Base-by-base conservation (phyloP, 2,329 filamentous ascomycete genomes). In the Venturiaceae sp. region DNA sequence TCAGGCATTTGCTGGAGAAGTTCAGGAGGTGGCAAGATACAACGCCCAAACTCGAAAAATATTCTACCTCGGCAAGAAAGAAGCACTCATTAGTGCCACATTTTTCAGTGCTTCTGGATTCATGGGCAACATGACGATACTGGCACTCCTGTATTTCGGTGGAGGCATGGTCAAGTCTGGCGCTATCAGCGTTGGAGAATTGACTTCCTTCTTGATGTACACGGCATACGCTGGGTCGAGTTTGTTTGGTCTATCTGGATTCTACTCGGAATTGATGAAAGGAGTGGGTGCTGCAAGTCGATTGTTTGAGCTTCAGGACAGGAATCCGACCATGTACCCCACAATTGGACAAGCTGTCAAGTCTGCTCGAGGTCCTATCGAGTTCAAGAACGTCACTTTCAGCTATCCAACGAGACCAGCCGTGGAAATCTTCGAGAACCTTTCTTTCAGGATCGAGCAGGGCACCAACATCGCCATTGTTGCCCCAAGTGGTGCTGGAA, bases 181-280 rank as follows among this genome's bases (percentile, higher is more conserved):
- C 1, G 79, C 85, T 44, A 94, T 99, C 76, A 90, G 84, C 7
- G 85, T 97, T 53, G 94, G 94, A 65, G 92, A 99, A 64, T 75
- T 99, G 46, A 95, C 94, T 1, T 95, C 91, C 0, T 99, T 99
- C 74, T 82, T 99, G 76, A 97, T 99, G 92, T 99, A 97, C 72
- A 95, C 92, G 3, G 92, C 90, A 3, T 97, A 86, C 65, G 84
- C 84, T 57, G 84, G 84, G 19, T 94, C 89, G 53, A 95, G 90
- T 72, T 82, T 99, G 63, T 96, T 97, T 65, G 94, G 94, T 3
- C 78, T 99, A 1, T 96, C 91, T 3, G 90, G 89, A 59, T 99
- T 99, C 75, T 99, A 96, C 73, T 96, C 92, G 0, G 94, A 99
- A 70, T 80, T 99, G 62, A 99, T 99, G 94, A 99, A 99, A 73